A percentile compares a stretch with the other conserved stretches of the same genome.
Conservation (phyloP, 176 grass and related monocot species). For the Secale cereale region DNA sequence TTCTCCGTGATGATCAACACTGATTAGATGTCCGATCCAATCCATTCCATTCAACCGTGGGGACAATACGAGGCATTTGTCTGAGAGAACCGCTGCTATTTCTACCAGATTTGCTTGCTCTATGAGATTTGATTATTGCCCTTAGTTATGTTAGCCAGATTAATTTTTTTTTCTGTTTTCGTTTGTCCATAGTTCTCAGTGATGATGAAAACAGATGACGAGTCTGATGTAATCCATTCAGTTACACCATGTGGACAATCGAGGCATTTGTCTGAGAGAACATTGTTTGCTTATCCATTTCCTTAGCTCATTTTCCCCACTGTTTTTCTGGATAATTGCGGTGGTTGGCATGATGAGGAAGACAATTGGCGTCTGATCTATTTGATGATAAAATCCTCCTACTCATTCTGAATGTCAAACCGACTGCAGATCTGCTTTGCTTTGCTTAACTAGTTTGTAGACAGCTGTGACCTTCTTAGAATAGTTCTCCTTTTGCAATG, state of each 20-base stretch:
- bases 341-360: conserved; percentile 40
- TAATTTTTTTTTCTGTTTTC: not conserved
- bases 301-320: not conserved
- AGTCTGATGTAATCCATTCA: conserved; percentile 61
- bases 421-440: not conserved
- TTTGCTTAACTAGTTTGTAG: too few relatives aligned
- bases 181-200: not conserved
- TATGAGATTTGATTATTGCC: not conserved
- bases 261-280: conserved; percentile 77
- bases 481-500: too few relatives aligned
- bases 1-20: conserved; percentile 29
- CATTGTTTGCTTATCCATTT: not conserved
- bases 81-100: not conserved
- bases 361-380: conserved; percentile 5
- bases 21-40: conserved; percentile 13
- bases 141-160: not conserved
- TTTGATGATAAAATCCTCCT: conserved; percentile 54
- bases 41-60: conserved; percentile 7
- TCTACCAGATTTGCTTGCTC: too few relatives aligned
- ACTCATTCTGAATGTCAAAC: conserved; percentile 56
- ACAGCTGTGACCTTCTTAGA: too few relatives aligned
- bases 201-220: conserved; percentile 56
- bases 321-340: not conserved
- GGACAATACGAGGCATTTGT: conserved; percentile 18
- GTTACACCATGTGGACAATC: conserved; percentile 50